These are phyloP conservation scores for Candida smagusa DNA, from an alignment of 1,139 yeast genomes.

Conservation along the genomic window DNA sequence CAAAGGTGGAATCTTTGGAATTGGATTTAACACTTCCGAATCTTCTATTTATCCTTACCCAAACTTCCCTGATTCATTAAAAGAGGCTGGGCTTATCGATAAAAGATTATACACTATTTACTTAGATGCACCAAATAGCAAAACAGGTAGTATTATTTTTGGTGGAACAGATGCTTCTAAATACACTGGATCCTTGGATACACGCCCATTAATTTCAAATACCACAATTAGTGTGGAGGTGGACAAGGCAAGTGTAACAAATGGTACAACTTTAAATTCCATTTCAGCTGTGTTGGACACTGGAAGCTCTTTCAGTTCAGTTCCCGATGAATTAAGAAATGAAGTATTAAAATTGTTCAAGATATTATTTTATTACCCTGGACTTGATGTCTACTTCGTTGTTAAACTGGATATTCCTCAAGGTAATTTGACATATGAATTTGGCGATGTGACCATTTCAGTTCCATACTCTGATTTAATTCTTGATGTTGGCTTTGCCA, in stretches of 20 bases:
- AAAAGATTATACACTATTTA: conserved; percentile 18
- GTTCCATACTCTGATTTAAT: conserved; percentile 5
- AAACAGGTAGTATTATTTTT: conserved; percentile 15
- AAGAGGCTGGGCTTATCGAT: conserved; percentile 20
- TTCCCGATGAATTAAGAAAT: conserved; percentile 40
- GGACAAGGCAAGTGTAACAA: conserved; percentile 5
- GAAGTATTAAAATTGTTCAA: conserved; percentile 26
- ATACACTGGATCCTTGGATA: conserved; percentile 13
- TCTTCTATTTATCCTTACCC: conserved; percentile 14
- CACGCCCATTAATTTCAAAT: neutral
- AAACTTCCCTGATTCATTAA: conserved; percentile 26
- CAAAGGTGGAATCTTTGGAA: conserved; percentile 13
- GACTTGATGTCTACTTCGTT: conserved; percentile 3
- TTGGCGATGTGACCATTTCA: neutral
- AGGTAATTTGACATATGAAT: neutral
- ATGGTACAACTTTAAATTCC: conserved; percentile 1
- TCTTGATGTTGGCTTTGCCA: neutral
- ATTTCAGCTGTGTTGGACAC: conserved; percentile 56
- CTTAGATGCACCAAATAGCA: conserved; percentile 12
- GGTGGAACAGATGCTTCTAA: conserved; percentile 19
- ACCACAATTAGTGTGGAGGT: conserved; percentile 8
- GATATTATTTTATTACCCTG: neutral
- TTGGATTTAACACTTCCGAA: conserved; percentile 10
- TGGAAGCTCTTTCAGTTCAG: conserved; percentile 59
- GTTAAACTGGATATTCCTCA: neutral